Conservation (phyloP, 164 flowering plant species). For the Vitis amurensis region DNA sequence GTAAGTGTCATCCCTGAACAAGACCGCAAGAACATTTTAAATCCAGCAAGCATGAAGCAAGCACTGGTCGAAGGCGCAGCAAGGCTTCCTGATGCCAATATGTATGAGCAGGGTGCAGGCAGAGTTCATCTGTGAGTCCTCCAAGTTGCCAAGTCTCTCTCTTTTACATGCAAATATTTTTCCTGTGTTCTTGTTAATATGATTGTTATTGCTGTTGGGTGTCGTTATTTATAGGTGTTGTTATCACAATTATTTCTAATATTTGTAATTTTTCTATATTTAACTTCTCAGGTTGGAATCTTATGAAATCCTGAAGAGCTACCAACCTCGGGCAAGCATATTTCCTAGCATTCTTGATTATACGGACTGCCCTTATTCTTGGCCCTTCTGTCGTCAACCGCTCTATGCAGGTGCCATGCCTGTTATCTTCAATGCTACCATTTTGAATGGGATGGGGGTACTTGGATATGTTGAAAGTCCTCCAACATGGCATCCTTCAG, state of each 20-base stretch:
- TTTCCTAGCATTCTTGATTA: constrained; percentile 87
- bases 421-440: constrained; percentile 88
- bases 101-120: constrained; percentile 99
- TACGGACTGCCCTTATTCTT: constrained; percentile 91
- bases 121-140: constrained; percentile 92
- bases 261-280: constrained; percentile 14
- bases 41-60: constrained; percentile 99
- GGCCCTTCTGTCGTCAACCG: constrained; percentile 99
- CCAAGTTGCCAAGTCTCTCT: background rate
- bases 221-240: background rate
- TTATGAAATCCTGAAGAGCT: constrained; percentile 80
- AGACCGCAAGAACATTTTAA: constrained; percentile 58
- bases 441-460: constrained; percentile 96
- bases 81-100: constrained; percentile 92
- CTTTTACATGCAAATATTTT: constrained; percentile 1
- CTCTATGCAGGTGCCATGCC: constrained; percentile 99
- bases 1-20: constrained; percentile 81
- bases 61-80: constrained; percentile 98
- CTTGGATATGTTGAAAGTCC: constrained; percentile 79
- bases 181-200: constrained; percentile 1
- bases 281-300: constrained; percentile 78
- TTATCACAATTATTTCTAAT: background rate
- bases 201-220: background rate
- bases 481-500: constrained; percentile 83
- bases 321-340: constrained; percentile 90